Percentiles rank a stretch among this genome's conserved stretches.
Evolutionary conservation across 2,329 filamentous ascomycete genomes (phyloP).

Genomic region (Trichophyton equinum): DNA sequence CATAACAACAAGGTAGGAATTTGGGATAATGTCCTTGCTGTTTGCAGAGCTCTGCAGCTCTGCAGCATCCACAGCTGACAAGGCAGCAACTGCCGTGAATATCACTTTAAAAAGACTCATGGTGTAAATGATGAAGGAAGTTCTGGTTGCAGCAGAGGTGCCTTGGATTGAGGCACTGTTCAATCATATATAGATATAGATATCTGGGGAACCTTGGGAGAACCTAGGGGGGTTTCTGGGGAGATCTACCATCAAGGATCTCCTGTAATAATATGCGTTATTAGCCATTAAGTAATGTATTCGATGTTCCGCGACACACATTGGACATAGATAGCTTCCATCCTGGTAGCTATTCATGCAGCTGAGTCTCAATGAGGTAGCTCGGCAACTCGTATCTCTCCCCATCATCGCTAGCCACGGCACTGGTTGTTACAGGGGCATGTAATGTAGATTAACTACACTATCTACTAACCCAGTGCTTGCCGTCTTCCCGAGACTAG

Average conservation of each 20-base stretch:
- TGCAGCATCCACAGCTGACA: constrained; percentile 6
- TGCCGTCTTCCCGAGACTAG: not conserved
- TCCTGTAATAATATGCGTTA: not conserved
- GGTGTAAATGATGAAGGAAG: not conserved
- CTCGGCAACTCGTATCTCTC: not conserved
- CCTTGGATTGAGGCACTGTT: not conserved
- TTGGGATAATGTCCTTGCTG: constrained; percentile 7
- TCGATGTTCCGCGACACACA: not conserved
- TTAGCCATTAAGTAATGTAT: not conserved
- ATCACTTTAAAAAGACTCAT: not conserved
- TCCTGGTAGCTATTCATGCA: not conserved
- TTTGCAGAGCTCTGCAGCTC: not conserved
- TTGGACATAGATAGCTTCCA: not conserved
- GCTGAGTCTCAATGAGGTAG: not conserved
- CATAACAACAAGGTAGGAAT: constrained; percentile 12
- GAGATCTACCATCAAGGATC: not conserved
- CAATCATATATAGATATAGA: not conserved
- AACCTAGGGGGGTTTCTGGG: not conserved
- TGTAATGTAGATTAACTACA: not conserved
- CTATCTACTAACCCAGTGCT: not conserved
- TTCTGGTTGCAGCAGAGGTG: not conserved
- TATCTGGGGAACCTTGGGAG: not conserved
- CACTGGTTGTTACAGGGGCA: not conserved
- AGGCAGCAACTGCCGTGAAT: not conserved
- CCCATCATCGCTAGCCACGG: not conserved